Conservation (phyloP, 495 filamentous ascomycete species). For the Podospora appendiculata region DNA sequence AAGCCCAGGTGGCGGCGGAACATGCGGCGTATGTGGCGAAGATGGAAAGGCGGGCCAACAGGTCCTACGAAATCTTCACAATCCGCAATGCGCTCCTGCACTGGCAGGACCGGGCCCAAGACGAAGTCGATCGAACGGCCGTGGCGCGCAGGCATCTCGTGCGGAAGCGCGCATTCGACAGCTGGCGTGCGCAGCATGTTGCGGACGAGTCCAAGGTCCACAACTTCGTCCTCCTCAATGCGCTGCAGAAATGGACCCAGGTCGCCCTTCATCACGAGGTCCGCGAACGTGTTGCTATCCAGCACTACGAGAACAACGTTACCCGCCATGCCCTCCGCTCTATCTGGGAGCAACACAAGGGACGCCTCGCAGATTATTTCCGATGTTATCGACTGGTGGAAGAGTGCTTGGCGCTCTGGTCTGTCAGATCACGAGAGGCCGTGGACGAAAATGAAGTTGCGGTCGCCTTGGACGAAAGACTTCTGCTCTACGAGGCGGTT, state of each 20-base stretch:
- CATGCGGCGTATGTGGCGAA: constrained; percentile 12
- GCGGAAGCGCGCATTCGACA: constrained; percentile 63
- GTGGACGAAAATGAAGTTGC: constrained; percentile 14
- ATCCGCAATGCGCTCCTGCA: constrained; percentile 11
- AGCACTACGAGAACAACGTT: constrained; percentile 8
- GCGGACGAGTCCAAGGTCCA: constrained; percentile 67
- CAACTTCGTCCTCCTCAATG: constrained; percentile 49
- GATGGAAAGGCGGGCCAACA: constrained; percentile 22
- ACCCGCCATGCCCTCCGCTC: constrained; percentile 3
- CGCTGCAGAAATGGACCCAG: constrained; percentile 20
- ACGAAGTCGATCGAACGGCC: constrained; percentile 40
- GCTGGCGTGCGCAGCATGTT: constrained; percentile 67
- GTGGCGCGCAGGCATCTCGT: constrained; percentile 63
- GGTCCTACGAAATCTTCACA: constrained; percentile 21
- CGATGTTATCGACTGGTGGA: neutral
- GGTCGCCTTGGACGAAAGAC: constrained; percentile 15
- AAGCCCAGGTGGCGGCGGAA: constrained; percentile 13
- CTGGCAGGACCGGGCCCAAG: constrained; percentile 15
- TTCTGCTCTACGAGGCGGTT: constrained; percentile 20
- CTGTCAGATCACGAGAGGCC: constrained; percentile 3
- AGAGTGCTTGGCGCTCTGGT: constrained; percentile 10
- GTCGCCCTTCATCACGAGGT: constrained; percentile 20
- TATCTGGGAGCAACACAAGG: constrained; percentile 15
- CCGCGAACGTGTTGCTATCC: constrained; percentile 14
- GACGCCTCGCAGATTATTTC: constrained; percentile 16